Evolutionary conservation across 2,329 filamentous ascomycete species (phyloP), one percentile per base, ranked within the genome.

Genomic region (Scedosporium minutisporum): DNA sequence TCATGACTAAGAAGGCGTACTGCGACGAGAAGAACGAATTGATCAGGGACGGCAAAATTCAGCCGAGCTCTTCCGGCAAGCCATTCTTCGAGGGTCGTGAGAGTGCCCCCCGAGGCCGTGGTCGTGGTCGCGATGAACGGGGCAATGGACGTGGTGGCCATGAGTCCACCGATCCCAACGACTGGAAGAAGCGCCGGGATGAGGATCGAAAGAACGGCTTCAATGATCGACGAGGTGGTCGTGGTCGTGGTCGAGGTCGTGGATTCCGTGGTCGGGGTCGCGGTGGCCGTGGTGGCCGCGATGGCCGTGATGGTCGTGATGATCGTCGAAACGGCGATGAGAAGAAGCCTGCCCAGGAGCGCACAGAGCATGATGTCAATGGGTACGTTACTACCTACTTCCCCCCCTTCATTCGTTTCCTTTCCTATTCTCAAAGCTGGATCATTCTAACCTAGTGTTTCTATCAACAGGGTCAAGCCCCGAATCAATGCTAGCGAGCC

Each of bases 1-100:
- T 95, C 77, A 93, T 91, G 86, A 87, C 86, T 76, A 99, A 99
- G 87, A 84, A 85, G 70, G 89, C 86, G 18, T 99, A 99, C 75
- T 88, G 89, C 67, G 82, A 88, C n/a, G 85, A 87, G 74, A 93
- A 93, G 80, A 82, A 81, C 63, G 78, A 86, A 62, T 83, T 89
- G 44, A 93, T 93, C 69, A 81, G 84, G 68, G 82, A 86, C 53
- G 90, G 90, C 64, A 86, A 85, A 70, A 78, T 91, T 58, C 78
- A 86, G 71, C 84, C 88, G 65, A 85, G 78, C 69, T 73, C 71
- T 58, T 72, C 69, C 65, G 70, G 71, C 16, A 75, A 75, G 66
- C 74, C 73, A 65, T 83, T 83, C 70, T 84, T 74, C 65, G 81
- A 83, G 70, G 81, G 81, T 63, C 74, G 69, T 64, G 75, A 77